A percentile compares a stretch with the other conserved stretches of the same genome.
Evolutionary conservation across 1,284 basidiomycete genomes (phyloP).

Genomic region (Cutaneotrichosporon mucoides): DNA sequence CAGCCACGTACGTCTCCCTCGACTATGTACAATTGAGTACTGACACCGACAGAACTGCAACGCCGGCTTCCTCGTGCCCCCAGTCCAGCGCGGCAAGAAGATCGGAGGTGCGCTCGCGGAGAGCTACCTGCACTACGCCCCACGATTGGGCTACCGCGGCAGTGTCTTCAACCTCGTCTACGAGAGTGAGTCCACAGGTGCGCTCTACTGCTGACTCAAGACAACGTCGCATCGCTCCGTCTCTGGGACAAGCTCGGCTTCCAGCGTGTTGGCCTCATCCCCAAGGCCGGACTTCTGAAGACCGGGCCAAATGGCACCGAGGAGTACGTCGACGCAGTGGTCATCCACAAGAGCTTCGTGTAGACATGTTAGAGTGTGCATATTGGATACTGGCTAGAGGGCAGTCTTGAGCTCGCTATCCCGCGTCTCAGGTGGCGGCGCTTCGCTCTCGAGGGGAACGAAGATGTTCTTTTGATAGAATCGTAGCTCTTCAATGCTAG

Average conservation of each 20-base stretch:
- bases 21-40: too few relatives aligned
- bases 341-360: slow-evolving; percentile 76
- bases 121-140: slow-evolving; percentile 78
- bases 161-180: slow-evolving; percentile 95
- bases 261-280: slow-evolving; percentile 74
- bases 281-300: slow-evolving; percentile 73
- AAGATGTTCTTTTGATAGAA: slow-evolving; percentile 50
- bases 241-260: slow-evolving; percentile 87
- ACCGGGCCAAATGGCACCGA: slow-evolving; percentile 62
- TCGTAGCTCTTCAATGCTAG: slow-evolving; percentile 50
- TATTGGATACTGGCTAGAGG: slow-evolving; percentile 8
- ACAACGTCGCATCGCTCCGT: slow-evolving; percentile 55
- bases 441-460: slow-evolving; percentile 28
- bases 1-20: slow-evolving; percentile 65
- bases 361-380: slow-evolving; percentile 4
- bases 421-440: not conserved
- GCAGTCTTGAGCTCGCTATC: slow-evolving; percentile 27
- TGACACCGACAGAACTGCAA: slow-evolving; percentile 31
- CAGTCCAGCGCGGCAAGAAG: slow-evolving; percentile 61
- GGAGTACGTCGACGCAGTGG: slow-evolving; percentile 81
- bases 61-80: slow-evolving; percentile 81
- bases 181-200: slow-evolving; percentile 59
- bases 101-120: slow-evolving; percentile 70
- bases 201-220: slow-evolving; percentile 22
- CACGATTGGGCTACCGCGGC: slow-evolving; percentile 65